Conservation (phyloP, 139 green algal species). For the Chlorella sp. region DNA sequence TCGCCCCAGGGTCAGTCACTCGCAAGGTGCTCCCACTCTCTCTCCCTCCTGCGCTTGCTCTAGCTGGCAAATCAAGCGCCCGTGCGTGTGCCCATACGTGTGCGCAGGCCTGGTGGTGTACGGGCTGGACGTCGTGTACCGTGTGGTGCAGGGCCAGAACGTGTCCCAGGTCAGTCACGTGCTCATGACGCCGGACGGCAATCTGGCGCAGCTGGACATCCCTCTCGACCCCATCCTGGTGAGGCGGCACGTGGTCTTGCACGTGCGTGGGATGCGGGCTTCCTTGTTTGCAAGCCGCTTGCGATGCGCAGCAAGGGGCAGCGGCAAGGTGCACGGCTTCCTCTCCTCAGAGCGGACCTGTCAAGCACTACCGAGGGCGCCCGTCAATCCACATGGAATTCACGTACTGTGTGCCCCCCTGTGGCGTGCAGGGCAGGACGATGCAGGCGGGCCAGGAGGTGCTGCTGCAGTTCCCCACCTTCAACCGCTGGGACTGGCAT, state of each 20-base stretch:
- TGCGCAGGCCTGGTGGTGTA: not conserved
- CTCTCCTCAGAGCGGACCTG: too few species aligned
- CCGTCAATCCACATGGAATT: too few species aligned
- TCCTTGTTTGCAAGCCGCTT: too few species aligned
- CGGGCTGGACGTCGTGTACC: not conserved
- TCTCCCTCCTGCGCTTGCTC: too few species aligned
- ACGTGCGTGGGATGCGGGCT: too few species aligned
- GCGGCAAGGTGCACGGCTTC: too few species aligned
- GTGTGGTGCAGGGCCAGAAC: not conserved
- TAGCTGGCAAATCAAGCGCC: too few species aligned
- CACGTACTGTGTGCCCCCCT: too few species aligned
- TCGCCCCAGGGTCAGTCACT: not conserved
- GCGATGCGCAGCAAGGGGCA: too few species aligned
- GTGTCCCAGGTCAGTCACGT: not conserved
- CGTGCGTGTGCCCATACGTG: not conserved
- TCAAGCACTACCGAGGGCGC: too few species aligned
- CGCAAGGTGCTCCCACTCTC: too few species aligned
- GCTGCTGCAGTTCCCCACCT: constrained; percentile 2
- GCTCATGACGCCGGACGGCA: not conserved
- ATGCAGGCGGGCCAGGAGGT: not conserved
- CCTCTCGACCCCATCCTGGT: not conserved
- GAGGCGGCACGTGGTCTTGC: too few species aligned
- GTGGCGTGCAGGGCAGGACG: not conserved
- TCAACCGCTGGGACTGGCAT: constrained; percentile 1
- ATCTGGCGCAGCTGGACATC: not conserved